Evolutionary conservation across 306 rosid species (phyloP), one percentile per base, ranked within the genome.

Genomic region (Fagus sylvatica): DNA sequence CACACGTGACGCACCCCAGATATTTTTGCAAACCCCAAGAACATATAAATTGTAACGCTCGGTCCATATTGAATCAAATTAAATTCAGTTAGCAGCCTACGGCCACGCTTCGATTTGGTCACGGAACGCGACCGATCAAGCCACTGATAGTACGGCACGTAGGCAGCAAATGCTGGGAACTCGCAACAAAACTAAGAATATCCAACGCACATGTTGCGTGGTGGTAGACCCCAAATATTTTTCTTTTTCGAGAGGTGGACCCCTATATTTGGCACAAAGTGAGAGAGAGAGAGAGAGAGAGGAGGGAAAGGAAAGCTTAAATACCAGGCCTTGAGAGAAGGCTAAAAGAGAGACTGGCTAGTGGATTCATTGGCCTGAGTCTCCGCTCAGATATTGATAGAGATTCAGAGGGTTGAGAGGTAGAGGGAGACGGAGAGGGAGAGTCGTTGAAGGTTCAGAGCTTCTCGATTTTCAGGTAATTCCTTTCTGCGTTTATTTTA

Each of bases 291-390:
- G 67, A 32, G 40, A 4, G 40, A 1, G 37, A 0, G 37, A 28
- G 76, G 77, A 37, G 78, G 69, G 76, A 37, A 42, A 30, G 2
- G 33, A 59, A 28, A 61, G 81, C 81, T 79, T 83, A 83, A 83
- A 83, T 83, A 75, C 53, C 0, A 22, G 41, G 30, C 1, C 10
- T 8, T n/a, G 8, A 22, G 2, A 5, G 22, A 60, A 60, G 7
- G 67, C 40, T 17, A 19, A 32, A 30, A 0, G n/a, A 60, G 40
- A 32, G 37, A 8, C 40, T 17, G 19, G 67, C 40, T 32, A 22
- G 28, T 22, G 28, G 28, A 60, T 40, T 12, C 7, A 60, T 33
- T 32, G 56, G 68, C 77, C 77, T 34, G 51, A 1, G 62, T 41
- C 69, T 40, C 77, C 16, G 7, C 6, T 16, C 16, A 71, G 1